Base-by-base conservation (phyloP, 805 yeast genomes). In the Yarrowia sp. region DNA sequence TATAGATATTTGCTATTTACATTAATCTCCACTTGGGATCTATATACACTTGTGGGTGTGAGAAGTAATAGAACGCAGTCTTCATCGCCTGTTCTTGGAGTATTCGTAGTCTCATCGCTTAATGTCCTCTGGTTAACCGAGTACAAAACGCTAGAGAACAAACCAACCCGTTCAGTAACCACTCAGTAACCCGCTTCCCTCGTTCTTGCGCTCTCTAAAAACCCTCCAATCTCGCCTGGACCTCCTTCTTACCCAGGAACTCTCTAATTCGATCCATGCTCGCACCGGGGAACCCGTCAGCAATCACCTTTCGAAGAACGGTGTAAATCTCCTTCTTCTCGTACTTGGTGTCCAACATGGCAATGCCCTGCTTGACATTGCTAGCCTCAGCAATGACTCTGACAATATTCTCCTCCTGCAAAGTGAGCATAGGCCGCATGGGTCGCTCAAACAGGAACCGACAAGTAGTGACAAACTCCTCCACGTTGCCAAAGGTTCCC, bases 381-480 rank as follows among this genome's bases (percentile, higher is more conserved):
- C 14, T 10, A 14, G 50, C 50, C 40, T 43, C 50, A 12, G 64
- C 64, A 17, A 58, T 17, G 17, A 15, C 17, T 19, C 39, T 19
- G n/a, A 58, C 10, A 12, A 58, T 58, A n/a, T 33, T 30, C 40
- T 58, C 50, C 40, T 58, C 64, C 40, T 58, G 34, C 33, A 40
- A 15, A 33, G 64, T 42, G 30, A 58, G 50, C 24, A 17, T 14
- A 13, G 50, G 50, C 9, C 50, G 38, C 39, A n/a, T 17, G 5
- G 64, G 64, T 1, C 64, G 64, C 50, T 58, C 50, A 43, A 58
- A 58, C 64, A 58, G 40, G 50, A 58, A 58, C 40, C 64, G 50
- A 14, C 50, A 33, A 14, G 39, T 33, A 40, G 42, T 17, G 15
- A 58, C 64, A 43, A 58, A 58, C 42, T 58, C 64, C 40, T 58